Base-by-base conservation (phyloP, 148 eudicot genomes). In the Hydrangea macrophylla region DNA sequence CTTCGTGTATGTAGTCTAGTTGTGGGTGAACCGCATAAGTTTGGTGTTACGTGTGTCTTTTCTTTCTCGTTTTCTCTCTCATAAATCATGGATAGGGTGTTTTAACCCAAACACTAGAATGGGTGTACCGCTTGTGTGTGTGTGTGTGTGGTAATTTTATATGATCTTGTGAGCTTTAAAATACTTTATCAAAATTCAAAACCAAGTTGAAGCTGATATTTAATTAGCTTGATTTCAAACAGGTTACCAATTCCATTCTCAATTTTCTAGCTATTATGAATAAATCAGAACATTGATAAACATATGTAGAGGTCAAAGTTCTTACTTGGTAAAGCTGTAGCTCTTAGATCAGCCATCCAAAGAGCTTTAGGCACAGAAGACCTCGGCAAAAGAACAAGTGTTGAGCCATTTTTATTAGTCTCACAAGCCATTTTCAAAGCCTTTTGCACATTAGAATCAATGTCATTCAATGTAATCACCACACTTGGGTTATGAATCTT, bases 291-390 rank as follows among this genome's bases (percentile, higher is more conserved):
- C 51, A 36, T 10, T 35, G 42, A 40, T 4, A 12, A 33, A 75
- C 73, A 6, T n/a, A n/a, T n/a, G n/a, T 18, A 51, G 27, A 36
- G 24, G 6, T 6, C 11, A 36, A 0, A 1, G 48, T 23, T 27
- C 88, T 88, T 82, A 94, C 98, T 85, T 65, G 97, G 97, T 68
- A 94, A 74, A 6, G 97, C 92, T 17, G 97, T 88, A 48, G 97
- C 75, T 6, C 97, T 76, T 5, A 94, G 75, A 79, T 94, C 98
- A 54, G 98, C 88, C 96, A 94, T 90, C 98, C 98, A 94, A 24
- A 94, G 96, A 70, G 79, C 97, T 85, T 81, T 88, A 0, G 89
- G 63, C 36, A 94, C 84, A 1, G 97, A 85, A 2, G 72, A 12
- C 65, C 85, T 80, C 15, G 98, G 98, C 48, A 93, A 65, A 60